Percentiles rank a stretch among this genome's conserved stretches.
Conservation (phyloP, 192 early-diverging fungal genomes). For the Coemansia sp. region DNA sequence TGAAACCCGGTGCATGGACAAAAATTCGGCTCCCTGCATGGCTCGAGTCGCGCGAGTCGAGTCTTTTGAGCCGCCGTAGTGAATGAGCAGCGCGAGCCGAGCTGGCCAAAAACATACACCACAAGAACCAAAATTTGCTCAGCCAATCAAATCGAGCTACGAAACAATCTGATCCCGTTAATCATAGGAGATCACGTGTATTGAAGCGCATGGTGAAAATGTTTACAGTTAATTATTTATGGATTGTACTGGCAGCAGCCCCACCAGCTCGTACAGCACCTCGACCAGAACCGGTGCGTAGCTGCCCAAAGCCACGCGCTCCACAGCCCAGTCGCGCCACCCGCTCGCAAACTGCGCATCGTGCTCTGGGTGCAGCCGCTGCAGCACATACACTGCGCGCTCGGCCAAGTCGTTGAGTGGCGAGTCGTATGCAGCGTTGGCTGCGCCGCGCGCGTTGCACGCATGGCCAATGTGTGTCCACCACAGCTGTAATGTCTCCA, state of each 20-base stretch:
- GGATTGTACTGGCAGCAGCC: conserved; percentile 32
- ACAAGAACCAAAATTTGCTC: conserved; percentile 1
- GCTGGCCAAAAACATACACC: background rate
- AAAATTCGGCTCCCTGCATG: too few relatives aligned
- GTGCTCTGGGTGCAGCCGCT: conserved; percentile 45
- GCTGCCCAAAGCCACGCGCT: conserved; percentile 18
- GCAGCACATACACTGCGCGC: conserved; percentile 46
- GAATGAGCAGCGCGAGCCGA: background rate
- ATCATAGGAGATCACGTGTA: background rate
- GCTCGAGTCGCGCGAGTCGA: too few relatives aligned
- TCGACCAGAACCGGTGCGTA: conserved; percentile 26
- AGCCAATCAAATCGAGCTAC: background rate
- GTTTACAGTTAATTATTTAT: conserved; percentile 1
- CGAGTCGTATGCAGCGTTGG: conserved; percentile 22
- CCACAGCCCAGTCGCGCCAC: conserved; percentile 45
- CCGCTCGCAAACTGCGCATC: conserved; percentile 35
- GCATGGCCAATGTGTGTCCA: conserved; percentile 29
- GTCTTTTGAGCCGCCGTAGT: too few relatives aligned
- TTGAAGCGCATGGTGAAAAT: background rate
- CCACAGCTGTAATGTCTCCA: conserved; percentile 41
- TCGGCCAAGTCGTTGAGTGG: conserved; percentile 46
- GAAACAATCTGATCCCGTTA: background rate
- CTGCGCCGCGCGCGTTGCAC: conserved; percentile 12
- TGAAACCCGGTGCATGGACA: too few relatives aligned
- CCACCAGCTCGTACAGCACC: conserved; percentile 42